A percentile compares a stretch with the other conserved stretches of the same genome.
Conservation (phyloP, 768 basidiomycete species). For the Lactarius vividus region DNA sequence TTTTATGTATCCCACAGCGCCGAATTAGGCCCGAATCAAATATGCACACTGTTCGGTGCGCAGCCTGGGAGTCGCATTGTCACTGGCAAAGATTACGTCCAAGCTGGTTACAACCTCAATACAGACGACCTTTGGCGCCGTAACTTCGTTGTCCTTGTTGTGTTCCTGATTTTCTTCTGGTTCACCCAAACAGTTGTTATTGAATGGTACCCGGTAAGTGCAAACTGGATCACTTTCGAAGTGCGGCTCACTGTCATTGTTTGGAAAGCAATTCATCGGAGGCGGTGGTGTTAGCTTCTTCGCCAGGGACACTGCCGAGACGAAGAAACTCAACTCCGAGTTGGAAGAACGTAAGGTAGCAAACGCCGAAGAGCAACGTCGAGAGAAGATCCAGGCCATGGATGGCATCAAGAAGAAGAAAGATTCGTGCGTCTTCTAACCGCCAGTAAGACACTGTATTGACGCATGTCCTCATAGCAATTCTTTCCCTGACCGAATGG, state of each 20-base stretch:
- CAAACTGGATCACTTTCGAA: slow-evolving; percentile 29
- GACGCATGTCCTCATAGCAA: not conserved
- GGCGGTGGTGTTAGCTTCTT: slow-evolving; percentile 60
- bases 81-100: slow-evolving; percentile 85
- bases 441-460: not conserved
- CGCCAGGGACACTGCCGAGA: slow-evolving; percentile 55
- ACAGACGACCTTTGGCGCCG: slow-evolving; percentile 61
- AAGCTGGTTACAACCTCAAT: slow-evolving; percentile 53
- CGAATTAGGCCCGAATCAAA: slow-evolving; percentile 72
- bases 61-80: slow-evolving; percentile 49
- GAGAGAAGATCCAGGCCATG: slow-evolving; percentile 29
- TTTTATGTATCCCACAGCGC: slow-evolving; percentile 40
- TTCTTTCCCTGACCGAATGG: slow-evolving; percentile 38
- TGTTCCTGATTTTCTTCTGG: slow-evolving; percentile 68
- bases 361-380: slow-evolving; percentile 33
- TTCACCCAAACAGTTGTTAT: slow-evolving; percentile 63
- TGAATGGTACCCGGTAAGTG: slow-evolving; percentile 56
- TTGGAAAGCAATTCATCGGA: slow-evolving; percentile 48
- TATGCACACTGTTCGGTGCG: slow-evolving; percentile 72
- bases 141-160: slow-evolving; percentile 70
- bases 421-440: slow-evolving; percentile 53
- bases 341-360: slow-evolving; percentile 49
- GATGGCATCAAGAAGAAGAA: slow-evolving; percentile 36
- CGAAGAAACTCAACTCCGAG: slow-evolving; percentile 51
- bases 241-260: slow-evolving; percentile 20